phyloP scores from a whole-genome alignment of 2,329 filamentous ascomycete species.

The Diaporthe aspalathi region DNA sequence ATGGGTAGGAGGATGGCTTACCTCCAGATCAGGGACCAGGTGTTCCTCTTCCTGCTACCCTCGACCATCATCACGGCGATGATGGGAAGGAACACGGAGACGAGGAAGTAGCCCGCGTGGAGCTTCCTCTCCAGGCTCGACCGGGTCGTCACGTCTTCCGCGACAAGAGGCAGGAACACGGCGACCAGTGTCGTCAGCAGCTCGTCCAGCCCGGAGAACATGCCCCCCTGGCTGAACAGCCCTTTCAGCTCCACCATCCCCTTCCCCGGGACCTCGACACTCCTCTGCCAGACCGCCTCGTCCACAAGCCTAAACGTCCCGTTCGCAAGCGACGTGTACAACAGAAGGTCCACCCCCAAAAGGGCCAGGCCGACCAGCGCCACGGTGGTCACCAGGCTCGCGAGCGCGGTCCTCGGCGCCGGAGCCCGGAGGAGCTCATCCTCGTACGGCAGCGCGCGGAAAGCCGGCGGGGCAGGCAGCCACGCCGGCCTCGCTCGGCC shows the following conservation, averaged over 20 bases:
- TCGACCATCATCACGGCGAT: conserved; percentile 17
- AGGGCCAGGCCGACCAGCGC: background rate
- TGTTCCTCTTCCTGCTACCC: conserved; percentile 27
- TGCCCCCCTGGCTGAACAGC: background rate
- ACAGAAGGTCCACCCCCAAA: background rate
- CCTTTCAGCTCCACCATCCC: conserved; percentile 1
- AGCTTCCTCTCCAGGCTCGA: conserved; percentile 21
- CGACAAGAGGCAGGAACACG: conserved; percentile 12
- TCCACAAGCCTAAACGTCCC: conserved; percentile 28
- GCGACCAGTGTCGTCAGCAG: conserved; percentile 12
- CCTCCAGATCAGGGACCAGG: conserved; percentile 28
- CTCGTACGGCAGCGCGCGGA: conserved; percentile 20
- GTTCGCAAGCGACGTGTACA: background rate
- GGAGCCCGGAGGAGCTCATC: conserved; percentile 15
- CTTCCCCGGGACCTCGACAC: conserved; percentile 1
- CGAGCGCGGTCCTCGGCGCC: background rate
- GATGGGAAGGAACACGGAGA: conserved; percentile 1
- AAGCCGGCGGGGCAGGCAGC: background rate
- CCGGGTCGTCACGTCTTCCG: background rate
- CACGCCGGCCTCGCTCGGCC: background rate
- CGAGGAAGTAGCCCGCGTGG: conserved; percentile 22
- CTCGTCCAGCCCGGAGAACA: background rate
- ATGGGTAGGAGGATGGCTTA: background rate
- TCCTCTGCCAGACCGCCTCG: conserved; percentile 29
- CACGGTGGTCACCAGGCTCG: background rate